Evolutionary conservation across 257 asterid species (phyloP).

Genomic region (Scutellaria galericulata): DNA sequence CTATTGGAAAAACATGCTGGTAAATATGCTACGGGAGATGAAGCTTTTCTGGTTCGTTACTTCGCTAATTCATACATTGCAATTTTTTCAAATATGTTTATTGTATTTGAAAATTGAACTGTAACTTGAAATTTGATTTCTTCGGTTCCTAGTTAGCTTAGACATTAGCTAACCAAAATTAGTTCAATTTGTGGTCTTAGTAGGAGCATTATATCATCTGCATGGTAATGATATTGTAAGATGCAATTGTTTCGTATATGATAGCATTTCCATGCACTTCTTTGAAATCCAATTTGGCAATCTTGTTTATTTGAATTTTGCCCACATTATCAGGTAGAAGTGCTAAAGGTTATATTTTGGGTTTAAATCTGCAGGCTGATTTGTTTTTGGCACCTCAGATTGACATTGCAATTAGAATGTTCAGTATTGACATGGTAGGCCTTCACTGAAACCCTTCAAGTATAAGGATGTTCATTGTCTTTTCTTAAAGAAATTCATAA

Average conservation of each 20-base stretch:
- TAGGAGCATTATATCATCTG: too few species aligned
- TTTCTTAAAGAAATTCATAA: slow-evolving; percentile 20
- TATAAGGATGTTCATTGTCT: neutral
- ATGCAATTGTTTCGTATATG: neutral
- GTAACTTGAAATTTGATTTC: neutral
- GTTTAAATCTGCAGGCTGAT: slow-evolving; percentile 67
- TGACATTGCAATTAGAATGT: slow-evolving; percentile 57
- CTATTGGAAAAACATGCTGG: slow-evolving; percentile 69
- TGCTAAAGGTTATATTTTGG: slow-evolving; percentile 18
- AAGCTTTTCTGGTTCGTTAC: slow-evolving; percentile 63
- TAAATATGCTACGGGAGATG: slow-evolving; percentile 78
- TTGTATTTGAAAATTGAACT: neutral
- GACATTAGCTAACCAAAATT: neutral
- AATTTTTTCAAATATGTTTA: neutral
- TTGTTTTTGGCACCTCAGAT: slow-evolving; percentile 79
- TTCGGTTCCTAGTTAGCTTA: neutral
- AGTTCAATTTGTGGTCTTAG: neutral
- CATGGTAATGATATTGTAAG: neutral
- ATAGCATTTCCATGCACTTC: neutral
- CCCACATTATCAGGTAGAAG: neutral
- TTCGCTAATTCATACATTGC: slow-evolving; percentile 22
- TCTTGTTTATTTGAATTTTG: slow-evolving; percentile 6
- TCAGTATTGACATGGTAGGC: slow-evolving; percentile 58
- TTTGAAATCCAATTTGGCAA: neutral
- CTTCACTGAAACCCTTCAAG: neutral